phyloP scores from a whole-genome alignment of 1,139 yeast genomes.

The Suhomyces guaymorum region DNA sequence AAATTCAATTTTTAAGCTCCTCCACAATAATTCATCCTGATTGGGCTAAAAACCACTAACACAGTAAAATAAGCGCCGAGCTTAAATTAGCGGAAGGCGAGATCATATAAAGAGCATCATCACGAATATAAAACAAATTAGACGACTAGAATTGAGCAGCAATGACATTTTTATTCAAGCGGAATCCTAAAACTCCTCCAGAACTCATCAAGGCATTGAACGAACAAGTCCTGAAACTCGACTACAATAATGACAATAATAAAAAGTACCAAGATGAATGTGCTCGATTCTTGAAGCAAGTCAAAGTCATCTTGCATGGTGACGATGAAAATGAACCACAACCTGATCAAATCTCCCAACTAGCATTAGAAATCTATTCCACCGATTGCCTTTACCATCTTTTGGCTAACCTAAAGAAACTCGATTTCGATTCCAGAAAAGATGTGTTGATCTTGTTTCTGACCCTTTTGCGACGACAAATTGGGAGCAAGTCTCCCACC shows the following conservation, averaged over 20 bases:
- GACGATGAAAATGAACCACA: conserved; percentile 70
- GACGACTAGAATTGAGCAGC: background rate
- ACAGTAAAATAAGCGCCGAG: background rate
- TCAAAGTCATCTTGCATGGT: conserved; percentile 71
- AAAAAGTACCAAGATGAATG: conserved; percentile 77
- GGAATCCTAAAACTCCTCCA: conserved; percentile 89
- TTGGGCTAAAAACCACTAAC: too few relatives aligned
- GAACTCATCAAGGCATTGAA: conserved; percentile 76
- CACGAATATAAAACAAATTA: background rate
- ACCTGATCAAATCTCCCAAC: conserved; percentile 71
- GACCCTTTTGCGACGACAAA: conserved; percentile 75
- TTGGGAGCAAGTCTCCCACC: conserved; percentile 78
- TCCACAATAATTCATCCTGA: too few relatives aligned
- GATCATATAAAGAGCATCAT: background rate
- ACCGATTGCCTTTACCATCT: conserved; percentile 68
- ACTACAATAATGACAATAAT: conserved; percentile 51
- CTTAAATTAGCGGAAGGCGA: background rate
- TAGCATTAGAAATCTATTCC: conserved; percentile 76
- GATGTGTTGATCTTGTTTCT: conserved; percentile 75
- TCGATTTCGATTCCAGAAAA: conserved; percentile 89
- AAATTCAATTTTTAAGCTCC: too few relatives aligned
- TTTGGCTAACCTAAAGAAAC: conserved; percentile 54
- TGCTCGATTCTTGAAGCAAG: conserved; percentile 63
- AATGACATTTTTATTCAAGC: conserved; percentile 88
- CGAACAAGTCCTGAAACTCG: conserved; percentile 72